Percentiles rank a stretch among this genome's conserved stretches.
These are phyloP conservation scores for Pythium utonaiense DNA, from an alignment of 352 stramenopile genomes.

Conservation along the genomic window DNA sequence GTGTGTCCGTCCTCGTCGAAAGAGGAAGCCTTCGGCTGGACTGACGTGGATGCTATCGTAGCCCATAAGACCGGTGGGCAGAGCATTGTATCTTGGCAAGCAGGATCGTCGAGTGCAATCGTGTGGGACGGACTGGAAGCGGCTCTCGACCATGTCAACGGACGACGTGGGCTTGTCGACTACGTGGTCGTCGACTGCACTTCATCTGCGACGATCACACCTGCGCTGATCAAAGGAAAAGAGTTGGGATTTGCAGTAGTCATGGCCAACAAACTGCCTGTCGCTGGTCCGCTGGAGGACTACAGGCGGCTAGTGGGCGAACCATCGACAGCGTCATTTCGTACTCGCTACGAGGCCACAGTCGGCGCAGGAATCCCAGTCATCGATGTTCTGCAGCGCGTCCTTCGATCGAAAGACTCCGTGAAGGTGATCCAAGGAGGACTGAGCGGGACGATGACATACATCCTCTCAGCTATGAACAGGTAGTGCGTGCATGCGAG, in stretches of 20 bases:
- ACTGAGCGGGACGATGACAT: constrained; percentile 64
- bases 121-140: constrained; percentile 5
- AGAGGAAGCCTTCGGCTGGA: constrained; percentile 2
- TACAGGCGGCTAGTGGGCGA: constrained; percentile 34
- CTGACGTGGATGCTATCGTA: constrained; percentile 8
- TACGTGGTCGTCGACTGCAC: constrained; percentile 33
- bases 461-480: constrained; percentile 40
- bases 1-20: background rate
- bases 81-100: background rate
- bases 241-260: constrained; percentile 32
- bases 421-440: constrained; percentile 48
- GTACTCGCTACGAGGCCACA: constrained; percentile 52
- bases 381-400: constrained; percentile 39
- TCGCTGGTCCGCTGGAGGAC: constrained; percentile 26
- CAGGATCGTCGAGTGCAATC: background rate
- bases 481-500: constrained; percentile 6
- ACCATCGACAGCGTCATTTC: constrained; percentile 1
- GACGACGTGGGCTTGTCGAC: constrained; percentile 3
- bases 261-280: constrained; percentile 55
- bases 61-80: constrained; percentile 10
- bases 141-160: constrained; percentile 14
- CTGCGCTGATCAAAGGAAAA: constrained; percentile 18
- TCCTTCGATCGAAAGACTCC: constrained; percentile 45
- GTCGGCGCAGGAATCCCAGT: constrained; percentile 64
- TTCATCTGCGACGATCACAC: constrained; percentile 15